These are phyloP conservation scores for Coemansia sp. DNA, from an alignment of 192 early-diverging fungal species.

Conservation along the genomic window DNA sequence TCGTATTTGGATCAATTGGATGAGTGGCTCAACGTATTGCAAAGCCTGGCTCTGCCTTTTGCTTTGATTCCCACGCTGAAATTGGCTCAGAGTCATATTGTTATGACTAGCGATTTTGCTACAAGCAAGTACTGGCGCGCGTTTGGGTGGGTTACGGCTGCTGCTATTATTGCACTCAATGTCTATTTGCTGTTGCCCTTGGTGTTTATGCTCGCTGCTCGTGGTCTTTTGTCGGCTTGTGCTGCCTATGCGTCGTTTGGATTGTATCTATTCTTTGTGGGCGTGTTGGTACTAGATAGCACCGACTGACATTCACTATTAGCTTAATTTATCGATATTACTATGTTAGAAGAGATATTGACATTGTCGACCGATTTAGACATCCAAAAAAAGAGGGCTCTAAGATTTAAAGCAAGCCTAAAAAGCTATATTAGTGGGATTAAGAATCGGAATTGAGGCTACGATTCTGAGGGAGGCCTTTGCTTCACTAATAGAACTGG, in stretches of 20 bases:
- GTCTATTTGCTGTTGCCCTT: constrained; percentile 54
- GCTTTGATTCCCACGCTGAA: constrained; percentile 65
- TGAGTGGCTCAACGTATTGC: constrained; percentile 67
- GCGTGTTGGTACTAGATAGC: constrained; percentile 21
- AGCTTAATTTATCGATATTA: neutral
- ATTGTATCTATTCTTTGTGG: constrained; percentile 28
- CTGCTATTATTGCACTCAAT: constrained; percentile 59
- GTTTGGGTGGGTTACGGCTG: constrained; percentile 54
- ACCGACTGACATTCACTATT: neutral
- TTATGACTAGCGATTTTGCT: constrained; percentile 57
- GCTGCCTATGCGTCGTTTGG: constrained; percentile 17
- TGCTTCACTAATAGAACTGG: too few relatives aligned
- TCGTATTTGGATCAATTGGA: constrained; percentile 63
- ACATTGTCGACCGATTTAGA: too few relatives aligned
- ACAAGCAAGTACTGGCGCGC: constrained; percentile 16
- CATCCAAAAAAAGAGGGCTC: too few relatives aligned
- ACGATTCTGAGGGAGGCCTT: too few relatives aligned
- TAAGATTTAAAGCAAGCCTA: too few relatives aligned
- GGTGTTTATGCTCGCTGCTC: constrained; percentile 18
- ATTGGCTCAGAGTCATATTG: constrained; percentile 50
- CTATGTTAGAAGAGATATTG: too few relatives aligned
- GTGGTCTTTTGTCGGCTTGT: constrained; percentile 11
- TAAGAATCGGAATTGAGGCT: too few relatives aligned
- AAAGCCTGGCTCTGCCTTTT: constrained; percentile 65
- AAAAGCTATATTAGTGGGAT: too few relatives aligned